Conservation (phyloP, 2,329 filamentous ascomycete species). For the Chrysoporthe deuterocubensis region DNA sequence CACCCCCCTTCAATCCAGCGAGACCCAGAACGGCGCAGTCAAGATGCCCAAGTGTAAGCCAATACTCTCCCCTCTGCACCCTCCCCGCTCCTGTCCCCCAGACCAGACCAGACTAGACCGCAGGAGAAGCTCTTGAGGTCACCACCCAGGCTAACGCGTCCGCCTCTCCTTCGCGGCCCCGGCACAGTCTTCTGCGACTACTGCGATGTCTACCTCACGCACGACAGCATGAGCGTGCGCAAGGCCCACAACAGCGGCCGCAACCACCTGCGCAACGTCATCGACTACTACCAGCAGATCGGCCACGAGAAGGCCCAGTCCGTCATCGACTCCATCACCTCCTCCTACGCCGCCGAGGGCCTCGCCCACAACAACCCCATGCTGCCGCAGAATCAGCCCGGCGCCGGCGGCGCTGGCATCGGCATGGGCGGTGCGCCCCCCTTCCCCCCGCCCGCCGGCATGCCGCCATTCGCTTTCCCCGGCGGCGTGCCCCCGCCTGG, state of each 20-base stretch:
- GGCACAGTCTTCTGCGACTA: conserved; percentile 85
- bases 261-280: conserved; percentile 96
- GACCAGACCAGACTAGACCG: background rate
- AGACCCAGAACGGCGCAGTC: conserved; percentile 31
- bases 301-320: conserved; percentile 98
- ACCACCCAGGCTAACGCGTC: conserved; percentile 12
- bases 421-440: conserved; percentile 38
- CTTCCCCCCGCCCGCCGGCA: conserved; percentile 41
- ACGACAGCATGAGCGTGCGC: conserved; percentile 99
- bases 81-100: too few relatives aligned
- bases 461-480: conserved; percentile 36
- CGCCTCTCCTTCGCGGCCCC: too few relatives aligned
- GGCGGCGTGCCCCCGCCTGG: conserved; percentile 37
- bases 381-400: conserved; percentile 71
- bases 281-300: conserved; percentile 99
- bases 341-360: conserved; percentile 92
- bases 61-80: background rate
- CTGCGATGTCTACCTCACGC: conserved; percentile 99
- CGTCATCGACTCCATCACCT: conserved; percentile 97
- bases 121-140: too few relatives aligned
- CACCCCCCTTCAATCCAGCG: background rate
- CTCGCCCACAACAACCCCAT: conserved; percentile 86
- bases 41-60: conserved; percentile 88
- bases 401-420: conserved; percentile 41
- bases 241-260: conserved; percentile 97